Evolutionary conservation across 2,329 filamentous ascomycete species (phyloP).

Genomic region (Aspergillus vadensis): DNA sequence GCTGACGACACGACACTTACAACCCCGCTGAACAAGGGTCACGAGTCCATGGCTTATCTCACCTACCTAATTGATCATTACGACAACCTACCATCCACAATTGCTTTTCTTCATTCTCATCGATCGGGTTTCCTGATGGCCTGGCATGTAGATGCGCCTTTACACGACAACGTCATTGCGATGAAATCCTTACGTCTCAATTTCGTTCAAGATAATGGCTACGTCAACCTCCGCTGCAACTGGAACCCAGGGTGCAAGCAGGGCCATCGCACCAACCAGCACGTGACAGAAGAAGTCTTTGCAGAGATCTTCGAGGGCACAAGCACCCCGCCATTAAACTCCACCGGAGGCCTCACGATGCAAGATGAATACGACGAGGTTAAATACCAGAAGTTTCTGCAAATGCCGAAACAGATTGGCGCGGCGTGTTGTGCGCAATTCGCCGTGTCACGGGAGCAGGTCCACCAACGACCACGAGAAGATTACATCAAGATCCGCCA

Average conservation of each 20-base stretch:
- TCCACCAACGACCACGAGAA: slow-evolving; percentile 51
- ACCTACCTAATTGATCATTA: slow-evolving; percentile 52
- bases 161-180: slow-evolving; percentile 57
- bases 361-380: background rate
- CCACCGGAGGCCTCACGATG: slow-evolving; percentile 15
- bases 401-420: slow-evolving; percentile 55
- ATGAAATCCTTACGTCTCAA: slow-evolving; percentile 53
- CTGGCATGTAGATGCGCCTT: slow-evolving; percentile 61
- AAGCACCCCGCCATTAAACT: slow-evolving; percentile 36
- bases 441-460: slow-evolving; percentile 58
- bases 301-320: slow-evolving; percentile 44
- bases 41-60: slow-evolving; percentile 51
- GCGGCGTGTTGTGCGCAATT: slow-evolving; percentile 69
- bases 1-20: slow-evolving; percentile 28
- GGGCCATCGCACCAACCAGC: slow-evolving; percentile 35
- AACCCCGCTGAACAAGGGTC: slow-evolving; percentile 47
- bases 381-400: slow-evolving; percentile 29
- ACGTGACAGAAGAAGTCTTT: slow-evolving; percentile 42
- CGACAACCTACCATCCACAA: slow-evolving; percentile 52
- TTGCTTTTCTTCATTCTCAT: slow-evolving; percentile 61
- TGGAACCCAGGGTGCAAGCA: slow-evolving; percentile 58
- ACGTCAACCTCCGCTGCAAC: slow-evolving; percentile 63
- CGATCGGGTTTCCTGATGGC: slow-evolving; percentile 49
- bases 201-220: slow-evolving; percentile 57
- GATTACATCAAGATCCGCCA: slow-evolving; percentile 61